Conservation (phyloP, 192 early-diverging fungal species). For the Linnemannia elongata region DNA sequence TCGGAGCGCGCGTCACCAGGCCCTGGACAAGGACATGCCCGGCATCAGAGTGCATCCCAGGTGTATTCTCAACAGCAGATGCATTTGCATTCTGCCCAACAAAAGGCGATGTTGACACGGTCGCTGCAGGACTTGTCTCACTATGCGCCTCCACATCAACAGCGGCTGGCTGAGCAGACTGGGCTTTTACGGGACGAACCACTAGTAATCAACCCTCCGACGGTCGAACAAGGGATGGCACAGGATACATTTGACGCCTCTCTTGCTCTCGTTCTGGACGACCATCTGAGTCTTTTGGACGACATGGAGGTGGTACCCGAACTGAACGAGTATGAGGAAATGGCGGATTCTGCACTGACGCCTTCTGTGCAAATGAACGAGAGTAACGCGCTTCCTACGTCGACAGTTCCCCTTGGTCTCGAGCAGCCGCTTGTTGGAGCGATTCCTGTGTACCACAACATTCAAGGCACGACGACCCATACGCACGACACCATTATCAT, state of each 20-base stretch:
- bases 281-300: conserved; percentile 30
- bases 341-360: background rate
- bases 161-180: conserved; percentile 14
- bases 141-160: conserved; percentile 21
- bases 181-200: conserved; percentile 10
- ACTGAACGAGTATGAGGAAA: conserved; percentile 24
- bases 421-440: conserved; percentile 13
- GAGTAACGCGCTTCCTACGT: background rate
- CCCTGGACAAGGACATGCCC: conserved; percentile 24
- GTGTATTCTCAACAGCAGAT: conserved; percentile 20
- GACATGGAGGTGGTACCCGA: conserved; percentile 40
- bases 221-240: conserved; percentile 6
- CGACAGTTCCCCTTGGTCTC: background rate
- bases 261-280: conserved; percentile 33
- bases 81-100: conserved; percentile 15
- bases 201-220: background rate
- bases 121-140: conserved; percentile 31
- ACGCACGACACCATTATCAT: background rate
- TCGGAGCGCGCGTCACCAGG: background rate
- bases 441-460: background rate
- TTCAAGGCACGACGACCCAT: background rate
- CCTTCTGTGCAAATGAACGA: background rate
- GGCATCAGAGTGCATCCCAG: conserved; percentile 38
- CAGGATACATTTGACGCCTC: conserved; percentile 42
- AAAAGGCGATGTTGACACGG: conserved; percentile 25